Evolutionary conservation across 805 yeast genomes (phyloP).

Genomic region (Nakazawaea populi): DNA sequence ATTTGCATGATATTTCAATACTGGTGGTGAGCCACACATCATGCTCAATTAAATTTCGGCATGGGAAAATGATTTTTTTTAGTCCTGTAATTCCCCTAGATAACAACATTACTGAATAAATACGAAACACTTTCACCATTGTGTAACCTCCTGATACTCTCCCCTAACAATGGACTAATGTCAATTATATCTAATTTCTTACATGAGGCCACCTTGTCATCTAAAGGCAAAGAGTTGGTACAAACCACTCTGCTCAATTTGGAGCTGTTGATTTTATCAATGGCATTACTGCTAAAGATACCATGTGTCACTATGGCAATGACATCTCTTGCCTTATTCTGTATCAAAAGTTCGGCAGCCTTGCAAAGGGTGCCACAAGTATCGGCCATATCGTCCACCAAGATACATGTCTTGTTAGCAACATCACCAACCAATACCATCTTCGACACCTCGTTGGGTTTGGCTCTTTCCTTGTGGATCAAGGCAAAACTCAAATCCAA

Average conservation of each 20-base stretch:
- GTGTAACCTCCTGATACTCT: slow-evolving; percentile 89
- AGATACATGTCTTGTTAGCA: slow-evolving; percentile 68
- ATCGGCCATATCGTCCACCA: slow-evolving; percentile 97
- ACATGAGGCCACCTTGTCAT: slow-evolving; percentile 50
- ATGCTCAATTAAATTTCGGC: no score
- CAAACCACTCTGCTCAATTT: slow-evolving; percentile 73
- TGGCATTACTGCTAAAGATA: slow-evolving; percentile 81
- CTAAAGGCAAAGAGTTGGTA: slow-evolving; percentile 89
- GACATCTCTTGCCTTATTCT: slow-evolving; percentile 77
- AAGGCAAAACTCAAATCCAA: slow-evolving; percentile 90
- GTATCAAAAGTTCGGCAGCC: slow-evolving; percentile 77
- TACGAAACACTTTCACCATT: slow-evolving; percentile 95
- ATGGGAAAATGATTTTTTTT: not conserved
- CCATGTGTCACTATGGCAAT: slow-evolving; percentile 96
- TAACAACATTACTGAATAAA: slow-evolving; percentile 61
- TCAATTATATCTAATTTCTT: slow-evolving; percentile 76
- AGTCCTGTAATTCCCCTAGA: not conserved
- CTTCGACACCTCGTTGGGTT: slow-evolving; percentile 89
- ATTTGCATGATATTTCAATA: no score
- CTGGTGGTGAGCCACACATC: no score
- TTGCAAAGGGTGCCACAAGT: slow-evolving; percentile 96
- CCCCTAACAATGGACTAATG: slow-evolving; percentile 83
- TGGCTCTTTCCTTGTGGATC: slow-evolving; percentile 92
- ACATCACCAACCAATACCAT: slow-evolving; percentile 98
- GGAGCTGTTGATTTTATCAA: slow-evolving; percentile 61